Base-by-base conservation (phyloP, 106 monocot genomes). In the Posidonia australis region DNA sequence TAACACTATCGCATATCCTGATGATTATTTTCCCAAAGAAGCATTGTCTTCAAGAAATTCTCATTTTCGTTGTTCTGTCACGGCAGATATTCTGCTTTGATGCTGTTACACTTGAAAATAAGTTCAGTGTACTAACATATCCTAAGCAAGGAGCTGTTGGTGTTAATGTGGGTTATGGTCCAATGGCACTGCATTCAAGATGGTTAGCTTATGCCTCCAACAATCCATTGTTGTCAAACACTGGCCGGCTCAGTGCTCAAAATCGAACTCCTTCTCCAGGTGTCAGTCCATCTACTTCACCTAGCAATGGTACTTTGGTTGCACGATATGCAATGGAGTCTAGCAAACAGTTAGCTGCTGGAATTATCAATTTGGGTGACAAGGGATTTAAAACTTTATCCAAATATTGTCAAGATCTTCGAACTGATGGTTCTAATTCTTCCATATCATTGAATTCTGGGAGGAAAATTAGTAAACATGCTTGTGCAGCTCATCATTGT, bases 241-340 rank as follows among this genome's bases (percentile, higher is more conserved):
- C 76, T 23, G 87, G 94, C 2, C 86, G 90, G 16, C 76, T 96
- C 4, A 96, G 94, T 76, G 90, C 94, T 23, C 94, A 87, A 65
- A 96, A 96, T 67, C 78, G 90, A 42, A 79, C 87, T 26, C 80
- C 80, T 9, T 96, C 90, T 69, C 90, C 96, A 36, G 96, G 90
- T 43, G 90, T 84, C 21, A 98, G 87, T 67, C 90, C 90, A 45
- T 96, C 94, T 56, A 87, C 94, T 49, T 90, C 90, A 49, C 94
- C 94, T 44, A 65, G 94, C 44, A 84, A 66, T 77, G 90, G 94
- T 17, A 87, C 64, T 61, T 82, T 96, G 58, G 90, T 96, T 80
- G 90, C 94, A 73, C 83, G 90, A 46, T 98, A 98, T 82, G 96
- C 96, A 41, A 83, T 98, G 87, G 96, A 98, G 69, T 90, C 90